These are phyloP conservation scores for Candida coleopterorum DNA, from an alignment of 805 yeast genomes.

Conservation along the genomic window DNA sequence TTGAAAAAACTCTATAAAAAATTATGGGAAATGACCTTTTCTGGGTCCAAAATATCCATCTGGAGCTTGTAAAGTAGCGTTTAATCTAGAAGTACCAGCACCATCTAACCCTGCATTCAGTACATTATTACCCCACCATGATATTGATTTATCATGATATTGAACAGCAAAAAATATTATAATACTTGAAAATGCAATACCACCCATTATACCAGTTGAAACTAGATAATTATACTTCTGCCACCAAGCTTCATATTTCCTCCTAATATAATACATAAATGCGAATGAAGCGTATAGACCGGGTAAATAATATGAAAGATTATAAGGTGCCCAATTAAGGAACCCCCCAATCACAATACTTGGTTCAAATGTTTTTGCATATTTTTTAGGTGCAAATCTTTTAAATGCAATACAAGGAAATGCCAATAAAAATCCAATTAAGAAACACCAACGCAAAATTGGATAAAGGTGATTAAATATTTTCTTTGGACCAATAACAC, in stretches of 20 bases:
- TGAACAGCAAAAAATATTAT: constrained; percentile 50
- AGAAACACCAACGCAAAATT: constrained; percentile 47
- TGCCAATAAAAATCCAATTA: constrained; percentile 40
- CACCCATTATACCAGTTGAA: constrained; percentile 49
- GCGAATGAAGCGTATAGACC: constrained; percentile 47
- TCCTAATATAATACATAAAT: constrained; percentile 48
- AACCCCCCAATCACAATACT: constrained; percentile 44
- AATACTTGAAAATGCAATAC: constrained; percentile 52
- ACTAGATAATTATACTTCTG: constrained; percentile 60
- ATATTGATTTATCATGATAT: constrained; percentile 36
- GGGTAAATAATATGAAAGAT: constrained; percentile 44
- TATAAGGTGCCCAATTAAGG: constrained; percentile 40
- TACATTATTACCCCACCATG: constrained; percentile 60
- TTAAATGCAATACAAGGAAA: constrained; percentile 16
- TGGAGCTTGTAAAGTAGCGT: constrained; percentile 19
- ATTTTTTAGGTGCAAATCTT: constrained; percentile 13
- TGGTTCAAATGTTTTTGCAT: constrained; percentile 41
- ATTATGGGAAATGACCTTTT: constrained; percentile 21
- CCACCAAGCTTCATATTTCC: constrained; percentile 51
- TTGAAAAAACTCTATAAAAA: no score
- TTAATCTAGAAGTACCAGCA: constrained; percentile 8
- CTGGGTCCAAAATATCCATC: constrained; percentile 34
- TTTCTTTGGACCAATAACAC: constrained; percentile 50
- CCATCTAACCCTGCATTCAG: constrained; percentile 22
- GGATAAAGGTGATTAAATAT: constrained; percentile 49